phyloP scores from a whole-genome alignment of 2,329 filamentous ascomycete genomes.

The Lomentospora prolificans region DNA sequence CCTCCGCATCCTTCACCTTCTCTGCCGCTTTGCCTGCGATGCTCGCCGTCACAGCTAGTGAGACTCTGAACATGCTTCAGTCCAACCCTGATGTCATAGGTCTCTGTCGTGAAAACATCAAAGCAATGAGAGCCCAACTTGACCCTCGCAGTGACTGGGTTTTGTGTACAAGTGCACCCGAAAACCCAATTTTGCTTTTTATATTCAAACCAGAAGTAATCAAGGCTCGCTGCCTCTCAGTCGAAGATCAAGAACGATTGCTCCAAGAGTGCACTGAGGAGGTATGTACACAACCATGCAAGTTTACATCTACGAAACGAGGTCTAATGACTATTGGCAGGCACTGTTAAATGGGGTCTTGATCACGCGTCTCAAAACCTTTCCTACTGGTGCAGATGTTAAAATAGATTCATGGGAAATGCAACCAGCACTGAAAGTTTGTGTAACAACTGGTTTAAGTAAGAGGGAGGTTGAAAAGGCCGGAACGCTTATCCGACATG shows the following conservation, averaged over 20 bases:
- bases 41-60: constrained; percentile 88
- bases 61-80: constrained; percentile 78
- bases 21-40: constrained; percentile 91
- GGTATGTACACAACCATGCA: constrained; percentile 51
- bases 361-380: constrained; percentile 76
- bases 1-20: constrained; percentile 86
- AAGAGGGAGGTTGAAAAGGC: constrained; percentile 97
- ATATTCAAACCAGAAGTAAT: constrained; percentile 78
- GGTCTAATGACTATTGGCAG: constrained; percentile 31
- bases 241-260: constrained; percentile 72
- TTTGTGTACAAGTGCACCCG: constrained; percentile 63
- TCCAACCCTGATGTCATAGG: constrained; percentile 73
- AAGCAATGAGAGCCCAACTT: constrained; percentile 73
- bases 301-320: constrained; percentile 11
- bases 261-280: constrained; percentile 93
- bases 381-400: constrained; percentile 54
- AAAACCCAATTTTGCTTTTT: constrained; percentile 82
- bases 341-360: constrained; percentile 78
- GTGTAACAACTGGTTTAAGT: constrained; percentile 74
- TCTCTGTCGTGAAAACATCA: constrained; percentile 77
- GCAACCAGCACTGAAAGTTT: constrained; percentile 82
- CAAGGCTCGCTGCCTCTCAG: constrained; percentile 53
- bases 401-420: constrained; percentile 61
- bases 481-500: constrained; percentile 76
- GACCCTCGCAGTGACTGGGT: constrained; percentile 95